Percentiles rank a stretch among this genome's conserved stretches.
These are phyloP conservation scores for Phytopythium oedochilum DNA, from an alignment of 352 stramenopile genomes.

Conservation along the genomic window DNA sequence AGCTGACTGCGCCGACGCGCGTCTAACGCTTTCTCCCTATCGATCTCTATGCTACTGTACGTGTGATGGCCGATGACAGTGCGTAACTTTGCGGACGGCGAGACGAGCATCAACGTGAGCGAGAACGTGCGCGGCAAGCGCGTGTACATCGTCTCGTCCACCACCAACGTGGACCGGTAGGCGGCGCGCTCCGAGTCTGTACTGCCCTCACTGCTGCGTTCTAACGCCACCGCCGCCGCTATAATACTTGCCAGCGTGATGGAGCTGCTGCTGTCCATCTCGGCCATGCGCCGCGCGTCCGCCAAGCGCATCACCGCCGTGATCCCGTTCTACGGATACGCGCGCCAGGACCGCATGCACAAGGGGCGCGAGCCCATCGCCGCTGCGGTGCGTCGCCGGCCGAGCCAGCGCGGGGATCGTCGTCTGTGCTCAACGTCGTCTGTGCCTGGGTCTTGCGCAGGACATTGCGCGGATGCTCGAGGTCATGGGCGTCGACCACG, in stretches of 20 bases:
- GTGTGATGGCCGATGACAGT: conserved; percentile 16
- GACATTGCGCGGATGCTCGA: conserved; percentile 86
- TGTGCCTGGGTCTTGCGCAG: conserved; percentile 14
- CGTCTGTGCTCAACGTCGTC: not conserved
- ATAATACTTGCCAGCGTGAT: conserved; percentile 42
- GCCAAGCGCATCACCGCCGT: conserved; percentile 86
- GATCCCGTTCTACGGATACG: conserved; percentile 87
- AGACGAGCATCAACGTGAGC: conserved; percentile 73
- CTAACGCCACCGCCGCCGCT: not conserved
- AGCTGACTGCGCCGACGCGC: not conserved
- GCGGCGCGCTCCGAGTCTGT: not conserved
- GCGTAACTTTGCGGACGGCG: conserved; percentile 79
- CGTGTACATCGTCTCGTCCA: conserved; percentile 87
- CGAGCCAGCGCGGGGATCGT: not conserved
- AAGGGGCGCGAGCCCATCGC: conserved; percentile 79
- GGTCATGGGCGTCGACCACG: conserved; percentile 87
- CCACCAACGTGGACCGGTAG: conserved; percentile 80
- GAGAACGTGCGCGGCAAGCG: conserved; percentile 77
- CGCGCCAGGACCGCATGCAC: conserved; percentile 82
- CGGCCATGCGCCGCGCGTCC: conserved; percentile 76
- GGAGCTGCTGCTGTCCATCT: conserved; percentile 81
- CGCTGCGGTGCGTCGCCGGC: conserved; percentile 35
- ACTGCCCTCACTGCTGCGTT: too few relatives aligned
- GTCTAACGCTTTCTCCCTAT: not conserved
- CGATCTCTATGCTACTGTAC: too few relatives aligned